phyloP scores from a whole-genome alignment of 495 filamentous ascomycete species.

The Xylaria nigripes region DNA sequence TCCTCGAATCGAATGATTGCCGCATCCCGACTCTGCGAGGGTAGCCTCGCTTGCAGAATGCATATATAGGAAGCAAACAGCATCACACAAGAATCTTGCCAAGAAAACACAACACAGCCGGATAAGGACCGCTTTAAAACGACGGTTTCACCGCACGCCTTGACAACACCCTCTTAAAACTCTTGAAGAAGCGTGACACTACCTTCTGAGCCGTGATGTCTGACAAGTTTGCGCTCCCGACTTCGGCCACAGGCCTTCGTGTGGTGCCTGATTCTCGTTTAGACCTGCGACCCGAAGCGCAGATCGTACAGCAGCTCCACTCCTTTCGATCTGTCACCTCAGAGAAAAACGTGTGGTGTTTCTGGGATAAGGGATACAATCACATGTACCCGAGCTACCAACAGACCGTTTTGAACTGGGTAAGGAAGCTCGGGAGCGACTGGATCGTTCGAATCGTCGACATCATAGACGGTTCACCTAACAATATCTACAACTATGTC shows the following conservation, averaged over 20 bases:
- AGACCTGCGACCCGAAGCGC: conserved; percentile 16
- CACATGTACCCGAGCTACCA: conserved; percentile 30
- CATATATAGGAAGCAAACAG: too few relatives aligned
- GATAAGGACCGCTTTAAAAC: too few relatives aligned
- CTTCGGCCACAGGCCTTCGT: conserved; percentile 14
- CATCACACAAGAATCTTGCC: too few relatives aligned
- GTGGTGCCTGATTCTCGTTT: conserved; percentile 11
- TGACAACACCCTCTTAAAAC: not conserved
- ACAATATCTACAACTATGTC: conserved; percentile 24
- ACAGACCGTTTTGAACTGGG: conserved; percentile 27
- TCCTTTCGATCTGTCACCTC: conserved; percentile 22
- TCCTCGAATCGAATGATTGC: too few relatives aligned
- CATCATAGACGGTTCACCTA: conserved; percentile 15
- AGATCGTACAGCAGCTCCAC: conserved; percentile 15
- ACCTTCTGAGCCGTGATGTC: not conserved
- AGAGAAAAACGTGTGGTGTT: conserved; percentile 41
- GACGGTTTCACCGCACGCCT: too few relatives aligned
- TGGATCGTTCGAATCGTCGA: conserved; percentile 28
- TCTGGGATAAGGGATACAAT: conserved; percentile 34
- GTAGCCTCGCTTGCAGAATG: too few relatives aligned
- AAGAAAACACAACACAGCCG: too few relatives aligned
- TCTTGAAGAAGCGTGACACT: not conserved
- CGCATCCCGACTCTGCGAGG: too few relatives aligned
- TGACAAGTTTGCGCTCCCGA: conserved; percentile 9
- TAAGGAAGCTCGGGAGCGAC: conserved; percentile 19